phyloP scores from a whole-genome alignment of 2,329 filamentous ascomycete genomes.

The Colletotrichum sp. region DNA sequence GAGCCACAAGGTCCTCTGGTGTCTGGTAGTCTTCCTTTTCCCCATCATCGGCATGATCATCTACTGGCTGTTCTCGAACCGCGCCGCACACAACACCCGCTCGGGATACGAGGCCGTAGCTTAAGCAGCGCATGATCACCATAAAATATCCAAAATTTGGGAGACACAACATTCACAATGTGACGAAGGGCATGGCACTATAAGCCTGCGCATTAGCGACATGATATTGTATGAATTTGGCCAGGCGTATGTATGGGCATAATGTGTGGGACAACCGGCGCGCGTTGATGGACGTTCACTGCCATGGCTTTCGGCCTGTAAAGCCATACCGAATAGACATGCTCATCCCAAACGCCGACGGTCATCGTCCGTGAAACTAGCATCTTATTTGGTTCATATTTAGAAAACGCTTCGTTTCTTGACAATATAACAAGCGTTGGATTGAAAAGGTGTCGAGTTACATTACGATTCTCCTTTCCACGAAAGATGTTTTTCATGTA shows the following conservation, averaged over 20 bases:
- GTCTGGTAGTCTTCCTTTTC: constrained; percentile 68
- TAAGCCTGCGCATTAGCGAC: neutral
- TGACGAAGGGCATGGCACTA: neutral
- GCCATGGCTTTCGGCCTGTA: neutral
- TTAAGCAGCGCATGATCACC: constrained; percentile 6
- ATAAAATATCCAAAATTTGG: neutral
- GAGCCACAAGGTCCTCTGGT: constrained; percentile 66
- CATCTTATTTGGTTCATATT: too few species aligned
- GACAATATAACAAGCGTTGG: too few species aligned
- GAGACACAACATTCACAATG: neutral
- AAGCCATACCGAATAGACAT: neutral
- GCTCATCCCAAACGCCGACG: neutral
- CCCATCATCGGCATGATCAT: constrained; percentile 65
- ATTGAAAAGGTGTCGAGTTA: neutral
- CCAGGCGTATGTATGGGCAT: neutral
- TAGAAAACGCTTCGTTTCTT: too few species aligned
- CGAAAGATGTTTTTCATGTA: neutral
- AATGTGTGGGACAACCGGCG: neutral
- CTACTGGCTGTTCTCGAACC: constrained; percentile 70
- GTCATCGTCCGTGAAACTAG: neutral
- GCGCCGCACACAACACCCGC: constrained; percentile 56
- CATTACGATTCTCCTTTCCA: neutral
- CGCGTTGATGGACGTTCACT: neutral
- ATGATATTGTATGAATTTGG: neutral
- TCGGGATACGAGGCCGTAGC: constrained; percentile 59